Evolutionary conservation across 164 flowering plant genomes (phyloP), one percentile per base, ranked within the genome.

Genomic region (Vitis riparia): DNA sequence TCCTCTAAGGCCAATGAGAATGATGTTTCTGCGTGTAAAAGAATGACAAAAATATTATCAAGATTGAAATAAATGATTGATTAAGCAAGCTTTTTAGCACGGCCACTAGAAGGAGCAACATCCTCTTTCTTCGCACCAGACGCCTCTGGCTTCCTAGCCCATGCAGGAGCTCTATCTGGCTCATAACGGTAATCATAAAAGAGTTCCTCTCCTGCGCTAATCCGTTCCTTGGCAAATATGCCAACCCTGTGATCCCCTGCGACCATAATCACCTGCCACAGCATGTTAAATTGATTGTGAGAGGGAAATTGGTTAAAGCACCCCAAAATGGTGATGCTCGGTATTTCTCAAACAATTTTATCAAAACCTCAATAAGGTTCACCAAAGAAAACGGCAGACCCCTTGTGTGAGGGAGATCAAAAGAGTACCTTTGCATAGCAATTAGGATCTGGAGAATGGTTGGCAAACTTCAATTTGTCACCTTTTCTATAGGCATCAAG

Each of bases 201-300:
- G 5, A 96, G 91, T 77, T 96, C 99, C 71, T 93, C 99, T 55
- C 99, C 99, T 6, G 91, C 89, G 62, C 65, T 71, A 52, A 96
- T 91, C 67, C 97, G 76, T 70, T 96, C 97, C 76, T 93, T 96
- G 57, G 99, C 99, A 86, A 93, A 96, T 71, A 96, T 96, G 32
- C 97, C 99, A 8, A 96, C 98, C 68, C 99, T 81, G 73, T 96
- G 99, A 80, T 96, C 98, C 66, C 99, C 99, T 2, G 94, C 97
- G 52, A 93, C 99, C 98, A 93, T 93, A 32, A 96, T 89, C 15
- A 96, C 99, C 99, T 96, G 84, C 75, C 77, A 77, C 5, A 23
- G 23, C 68, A 69, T 9, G 50, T 67, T 63, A 15, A 29, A 9
- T 9, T 47, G 32, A 49, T 56, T 37, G 19, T 53, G 50, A 55